Conservation (phyloP, 1,284 basidiomycete genomes). For the Boletus albobrunnescens region DNA sequence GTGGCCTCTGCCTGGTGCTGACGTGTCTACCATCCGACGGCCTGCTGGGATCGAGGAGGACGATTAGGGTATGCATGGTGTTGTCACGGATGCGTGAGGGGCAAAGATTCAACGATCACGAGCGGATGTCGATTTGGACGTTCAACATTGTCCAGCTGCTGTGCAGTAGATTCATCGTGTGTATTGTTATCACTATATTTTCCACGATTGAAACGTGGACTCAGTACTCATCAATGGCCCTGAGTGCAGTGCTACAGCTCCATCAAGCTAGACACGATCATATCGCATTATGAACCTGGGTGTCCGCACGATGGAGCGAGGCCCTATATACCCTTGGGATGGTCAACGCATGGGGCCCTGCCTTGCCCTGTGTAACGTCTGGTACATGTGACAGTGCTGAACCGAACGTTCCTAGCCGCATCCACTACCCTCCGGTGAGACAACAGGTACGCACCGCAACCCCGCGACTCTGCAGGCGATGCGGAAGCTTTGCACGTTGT, state of each 20-base stretch:
- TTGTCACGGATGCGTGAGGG: background rate
- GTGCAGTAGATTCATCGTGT: background rate
- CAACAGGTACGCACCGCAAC: background rate
- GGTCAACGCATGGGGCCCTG: background rate
- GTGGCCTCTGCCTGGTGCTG: slow-evolving; percentile 93
- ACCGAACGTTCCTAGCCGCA: background rate
- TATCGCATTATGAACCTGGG: no score
- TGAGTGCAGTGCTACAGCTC: no score
- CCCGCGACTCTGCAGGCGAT: background rate
- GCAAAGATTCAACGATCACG: slow-evolving; percentile 34
- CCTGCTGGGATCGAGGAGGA: slow-evolving; percentile 68
- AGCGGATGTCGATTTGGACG: slow-evolving; percentile 21
- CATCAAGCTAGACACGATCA: no score
- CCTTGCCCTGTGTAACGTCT: no score
- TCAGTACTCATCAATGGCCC: no score
- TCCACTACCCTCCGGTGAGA: background rate
- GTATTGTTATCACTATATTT: background rate
- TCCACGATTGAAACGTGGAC: background rate
- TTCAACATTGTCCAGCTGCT: slow-evolving; percentile 30
- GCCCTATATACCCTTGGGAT: background rate
- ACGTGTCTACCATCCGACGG: slow-evolving; percentile 57
- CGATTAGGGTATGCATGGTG: slow-evolving; percentile 1
- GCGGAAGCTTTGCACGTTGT: background rate
- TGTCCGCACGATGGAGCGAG: no score
- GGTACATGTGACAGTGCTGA: no score